Conservation (phyloP, 306 rosid species). For the Fragaria iinumae region DNA sequence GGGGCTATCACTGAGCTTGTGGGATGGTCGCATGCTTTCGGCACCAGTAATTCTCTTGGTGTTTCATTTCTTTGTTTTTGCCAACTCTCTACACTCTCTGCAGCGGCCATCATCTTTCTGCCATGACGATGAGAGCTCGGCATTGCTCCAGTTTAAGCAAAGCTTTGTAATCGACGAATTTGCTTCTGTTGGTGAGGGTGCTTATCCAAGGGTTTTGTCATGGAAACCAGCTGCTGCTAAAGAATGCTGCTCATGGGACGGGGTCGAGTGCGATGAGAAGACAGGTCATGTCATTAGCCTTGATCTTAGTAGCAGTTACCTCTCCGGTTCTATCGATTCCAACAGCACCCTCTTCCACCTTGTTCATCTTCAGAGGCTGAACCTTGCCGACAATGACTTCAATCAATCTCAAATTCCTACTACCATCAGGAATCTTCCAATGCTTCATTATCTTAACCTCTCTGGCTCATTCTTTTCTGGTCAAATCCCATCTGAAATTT, state of each 20-base stretch:
- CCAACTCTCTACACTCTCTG: neutral
- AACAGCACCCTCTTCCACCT: slow-evolving; percentile 11
- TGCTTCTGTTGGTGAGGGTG: neutral
- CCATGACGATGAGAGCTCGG: slow-evolving; percentile 18
- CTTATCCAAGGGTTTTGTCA: slow-evolving; percentile 7
- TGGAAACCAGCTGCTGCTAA: neutral
- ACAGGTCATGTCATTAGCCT: slow-evolving; percentile 6
- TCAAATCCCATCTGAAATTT: slow-evolving; percentile 9
- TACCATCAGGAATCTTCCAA: neutral
- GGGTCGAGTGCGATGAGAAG: slow-evolving; percentile 10
- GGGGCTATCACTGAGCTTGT: neutral
- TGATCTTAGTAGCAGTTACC: slow-evolving; percentile 16
- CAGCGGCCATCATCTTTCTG: slow-evolving; percentile 8
- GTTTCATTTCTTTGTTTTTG: neutral
- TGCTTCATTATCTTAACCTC: slow-evolving; percentile 13
- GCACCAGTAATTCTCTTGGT: neutral
- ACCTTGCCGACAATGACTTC: slow-evolving; percentile 19
- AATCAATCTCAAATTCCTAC: slow-evolving; percentile 14
- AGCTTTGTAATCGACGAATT: neutral
- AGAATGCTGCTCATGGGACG: slow-evolving; percentile 21
- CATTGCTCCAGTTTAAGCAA: slow-evolving; percentile 12
- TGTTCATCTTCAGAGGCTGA: slow-evolving; percentile 14
- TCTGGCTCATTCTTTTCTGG: slow-evolving; percentile 11
- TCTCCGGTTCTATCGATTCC: slow-evolving; percentile 6
- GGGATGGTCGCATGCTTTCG: neutral